These are phyloP conservation scores for Ophiostoma himal-ulmi DNA, from an alignment of 2,329 filamentous ascomycete genomes.

Conservation along the genomic window DNA sequence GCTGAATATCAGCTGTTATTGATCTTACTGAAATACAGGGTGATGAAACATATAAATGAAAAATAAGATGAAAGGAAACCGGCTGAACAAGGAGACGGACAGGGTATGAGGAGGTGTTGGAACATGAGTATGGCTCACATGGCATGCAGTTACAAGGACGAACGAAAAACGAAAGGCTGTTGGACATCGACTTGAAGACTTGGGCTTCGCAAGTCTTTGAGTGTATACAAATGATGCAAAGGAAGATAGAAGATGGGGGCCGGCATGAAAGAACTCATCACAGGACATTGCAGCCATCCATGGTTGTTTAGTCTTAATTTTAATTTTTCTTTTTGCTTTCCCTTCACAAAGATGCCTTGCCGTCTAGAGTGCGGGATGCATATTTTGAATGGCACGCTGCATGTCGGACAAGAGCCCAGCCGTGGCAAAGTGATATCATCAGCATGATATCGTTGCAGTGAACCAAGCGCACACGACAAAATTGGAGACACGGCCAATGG, in stretches of 20 bases:
- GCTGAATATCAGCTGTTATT: background rate
- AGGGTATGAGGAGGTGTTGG: background rate
- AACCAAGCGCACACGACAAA: background rate
- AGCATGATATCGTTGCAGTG: slow-evolving; percentile 10
- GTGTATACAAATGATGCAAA: background rate
- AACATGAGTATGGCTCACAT: background rate
- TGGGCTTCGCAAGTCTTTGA: background rate
- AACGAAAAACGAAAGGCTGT: background rate
- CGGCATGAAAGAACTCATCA: background rate
- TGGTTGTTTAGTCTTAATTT: background rate
- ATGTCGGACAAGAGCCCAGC: background rate
- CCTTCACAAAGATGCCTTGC: background rate
- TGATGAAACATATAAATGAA: background rate
- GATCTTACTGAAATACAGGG: background rate
- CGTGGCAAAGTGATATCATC: background rate
- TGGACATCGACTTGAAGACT: background rate
- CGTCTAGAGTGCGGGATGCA: background rate
- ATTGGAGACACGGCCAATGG: background rate
- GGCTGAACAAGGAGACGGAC: background rate
- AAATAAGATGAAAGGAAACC: slow-evolving; percentile 6
- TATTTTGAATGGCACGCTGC: background rate
- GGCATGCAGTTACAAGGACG: background rate
- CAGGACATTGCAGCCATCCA: background rate
- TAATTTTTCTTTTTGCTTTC: background rate
- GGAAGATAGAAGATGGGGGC: background rate